Base-by-base conservation (phyloP, 257 asterid species). In the Leonotis leonurus region DNA sequence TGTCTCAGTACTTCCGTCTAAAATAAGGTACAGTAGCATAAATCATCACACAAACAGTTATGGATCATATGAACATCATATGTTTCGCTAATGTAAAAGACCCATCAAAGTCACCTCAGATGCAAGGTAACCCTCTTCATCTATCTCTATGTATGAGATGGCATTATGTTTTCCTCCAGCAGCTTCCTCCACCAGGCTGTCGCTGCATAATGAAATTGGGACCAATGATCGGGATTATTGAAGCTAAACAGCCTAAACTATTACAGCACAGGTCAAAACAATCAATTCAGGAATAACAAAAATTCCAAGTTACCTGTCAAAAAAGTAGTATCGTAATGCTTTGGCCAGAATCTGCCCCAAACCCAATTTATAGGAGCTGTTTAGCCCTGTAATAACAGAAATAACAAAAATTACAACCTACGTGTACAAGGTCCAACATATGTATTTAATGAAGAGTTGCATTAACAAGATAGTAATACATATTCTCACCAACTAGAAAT, bases 1-100 rank as follows among this genome's bases (percentile, higher is more conserved):
- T 93, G 99, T 81, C 80, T 89, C 80, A 92, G 71, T 33, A 92
- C 95, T 79, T 92, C 99, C 1, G 88, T 88, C 98, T 91, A 77
- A 69, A 65, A 43, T 33, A 20, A 26, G 58, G 41, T 67, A 43
- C 29, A 68, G 16, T 17, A 25, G 21, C 33, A 26, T 56, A 35
- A n/a, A 67, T 63, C 43, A 62, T 52, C 45, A 62, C 26, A 44
- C 68, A 56, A 45, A 56, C 67, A 21, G 43, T 18, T 44, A 24
- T 14, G 10, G 29, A 24, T 29, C 56, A 46, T 37, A 54, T 44
- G 32, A 67, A 36, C 66, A 65, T 14, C 12, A 57, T 5, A 53
- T 51, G 46, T 56, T 30, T 24, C 41, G 18, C 46, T 26, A 41
- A 60, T 33, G 57, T 11, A 60, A 33, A 52, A 18, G n/a, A 66